Percentiles rank a stretch among this genome's conserved stretches.
Evolutionary conservation across 345 rosid species (phyloP).

Genomic region (Rhizophora mangle): DNA sequence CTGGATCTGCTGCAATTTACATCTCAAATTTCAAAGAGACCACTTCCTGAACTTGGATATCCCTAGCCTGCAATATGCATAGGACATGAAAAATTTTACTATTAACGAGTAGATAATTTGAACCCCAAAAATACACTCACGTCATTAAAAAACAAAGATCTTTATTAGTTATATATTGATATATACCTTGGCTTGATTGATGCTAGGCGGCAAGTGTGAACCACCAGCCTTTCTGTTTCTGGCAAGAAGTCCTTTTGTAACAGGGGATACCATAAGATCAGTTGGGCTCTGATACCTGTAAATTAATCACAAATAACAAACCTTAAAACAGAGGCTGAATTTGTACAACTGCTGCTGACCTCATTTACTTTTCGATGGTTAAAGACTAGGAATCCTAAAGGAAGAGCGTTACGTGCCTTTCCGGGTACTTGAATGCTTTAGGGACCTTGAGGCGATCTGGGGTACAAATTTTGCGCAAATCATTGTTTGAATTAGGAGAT

Average conservation of each 20-base stretch:
- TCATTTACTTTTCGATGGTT: no score
- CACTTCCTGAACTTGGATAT: constrained; percentile 30
- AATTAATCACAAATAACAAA: background rate
- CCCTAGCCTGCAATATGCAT: constrained; percentile 27
- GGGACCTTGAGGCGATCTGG: constrained; percentile 73
- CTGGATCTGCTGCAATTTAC: background rate
- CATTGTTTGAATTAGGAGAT: constrained; percentile 32
- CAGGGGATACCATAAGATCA: constrained; percentile 78
- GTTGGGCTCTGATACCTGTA: constrained; percentile 81
- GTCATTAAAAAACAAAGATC: no score
- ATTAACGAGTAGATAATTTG: no score
- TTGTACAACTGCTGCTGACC: no score
- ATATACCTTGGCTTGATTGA: constrained; percentile 49
- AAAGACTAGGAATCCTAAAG: background rate
- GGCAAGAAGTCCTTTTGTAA: constrained; percentile 76
- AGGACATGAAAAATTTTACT: background rate
- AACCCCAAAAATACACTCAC: no score
- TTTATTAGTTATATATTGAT: no score
- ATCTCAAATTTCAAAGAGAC: constrained; percentile 27
- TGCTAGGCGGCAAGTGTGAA: constrained; percentile 59
- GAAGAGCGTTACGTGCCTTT: constrained; percentile 40
- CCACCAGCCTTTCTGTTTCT: constrained; percentile 54
- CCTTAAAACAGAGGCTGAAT: background rate
- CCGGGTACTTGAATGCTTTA: constrained; percentile 66
- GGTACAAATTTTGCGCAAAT: constrained; percentile 43